Conservation (phyloP, 2,329 filamentous ascomycete species). For the Aureobasidium sp. region DNA sequence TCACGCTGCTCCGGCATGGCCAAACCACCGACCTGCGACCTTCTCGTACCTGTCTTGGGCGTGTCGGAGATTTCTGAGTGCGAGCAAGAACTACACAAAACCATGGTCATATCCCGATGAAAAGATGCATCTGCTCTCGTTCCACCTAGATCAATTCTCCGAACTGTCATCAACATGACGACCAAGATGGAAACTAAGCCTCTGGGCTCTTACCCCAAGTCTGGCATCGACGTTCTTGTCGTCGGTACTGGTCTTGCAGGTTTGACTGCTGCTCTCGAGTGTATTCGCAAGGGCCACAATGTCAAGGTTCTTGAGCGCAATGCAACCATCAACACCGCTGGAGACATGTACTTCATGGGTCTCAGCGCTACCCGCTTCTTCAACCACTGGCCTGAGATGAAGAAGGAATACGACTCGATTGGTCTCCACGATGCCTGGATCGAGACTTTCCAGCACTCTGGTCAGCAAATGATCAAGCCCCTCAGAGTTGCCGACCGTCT, state of each 20-base stretch:
- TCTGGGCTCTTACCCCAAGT: slow-evolving; percentile 44
- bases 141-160: slow-evolving; percentile 7
- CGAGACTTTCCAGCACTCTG: slow-evolving; percentile 49
- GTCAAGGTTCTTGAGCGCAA: slow-evolving; percentile 31
- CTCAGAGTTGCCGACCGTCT: slow-evolving; percentile 46
- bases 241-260: slow-evolving; percentile 28
- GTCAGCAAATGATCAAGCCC: slow-evolving; percentile 43
- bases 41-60: background rate
- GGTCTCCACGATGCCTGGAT: slow-evolving; percentile 50
- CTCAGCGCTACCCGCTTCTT: slow-evolving; percentile 50
- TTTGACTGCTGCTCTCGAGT: slow-evolving; percentile 27
- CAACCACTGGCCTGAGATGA: slow-evolving; percentile 50
- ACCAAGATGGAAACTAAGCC: slow-evolving; percentile 34
- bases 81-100: slow-evolving; percentile 11
- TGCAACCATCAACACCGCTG: slow-evolving; percentile 45
- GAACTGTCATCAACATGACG: slow-evolving; percentile 16
- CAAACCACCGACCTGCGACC: slow-evolving; percentile 11
- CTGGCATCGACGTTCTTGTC: slow-evolving; percentile 27
- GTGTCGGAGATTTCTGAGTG: slow-evolving; percentile 1
- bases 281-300: slow-evolving; percentile 28
- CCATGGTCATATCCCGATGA: slow-evolving; percentile 1
- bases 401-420: slow-evolving; percentile 45
- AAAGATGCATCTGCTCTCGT: slow-evolving; percentile 7
- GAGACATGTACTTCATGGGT: slow-evolving; percentile 57
- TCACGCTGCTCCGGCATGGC: slow-evolving; percentile 5